phyloP scores from a whole-genome alignment of 345 rosid genomes.

The Toxicodendron radicans region DNA sequence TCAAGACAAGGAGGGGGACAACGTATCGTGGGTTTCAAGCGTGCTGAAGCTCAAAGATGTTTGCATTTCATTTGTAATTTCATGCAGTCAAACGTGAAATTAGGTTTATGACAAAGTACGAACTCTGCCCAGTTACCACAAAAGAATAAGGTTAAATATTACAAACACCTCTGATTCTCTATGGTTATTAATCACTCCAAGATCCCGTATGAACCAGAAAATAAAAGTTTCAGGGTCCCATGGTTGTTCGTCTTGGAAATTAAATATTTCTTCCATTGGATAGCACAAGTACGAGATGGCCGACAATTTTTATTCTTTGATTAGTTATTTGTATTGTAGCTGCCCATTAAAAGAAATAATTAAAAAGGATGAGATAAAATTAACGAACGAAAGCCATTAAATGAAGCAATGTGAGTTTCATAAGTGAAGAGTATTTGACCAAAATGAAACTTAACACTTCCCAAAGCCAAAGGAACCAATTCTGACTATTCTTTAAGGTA shows the following conservation, averaged over 20 bases:
- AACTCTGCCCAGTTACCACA: neutral
- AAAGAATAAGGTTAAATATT: no score
- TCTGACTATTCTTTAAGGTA: no score
- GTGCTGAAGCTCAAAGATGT: no score
- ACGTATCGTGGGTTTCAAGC: neutral
- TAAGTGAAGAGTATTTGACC: no score
- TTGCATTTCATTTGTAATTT: neutral
- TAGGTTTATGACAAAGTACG: no score
- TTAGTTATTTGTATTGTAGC: neutral
- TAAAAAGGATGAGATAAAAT: neutral
- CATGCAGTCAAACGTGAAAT: neutral
- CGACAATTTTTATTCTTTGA: neutral
- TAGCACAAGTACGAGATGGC: neutral
- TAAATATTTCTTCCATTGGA: neutral
- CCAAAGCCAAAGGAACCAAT: no score
- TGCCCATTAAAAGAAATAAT: no score
- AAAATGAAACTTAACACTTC: no score
- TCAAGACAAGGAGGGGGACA: neutral
- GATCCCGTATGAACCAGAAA: neutral
- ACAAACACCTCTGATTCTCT: neutral
- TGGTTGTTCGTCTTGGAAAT: neutral
- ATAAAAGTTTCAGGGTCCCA: neutral
- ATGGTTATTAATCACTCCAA: neutral
- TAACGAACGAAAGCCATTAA: no score
- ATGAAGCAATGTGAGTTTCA: no score